Percentiles rank a stretch among this genome's conserved stretches.
phyloP scores from a whole-genome alignment of 2,329 filamentous ascomycete species.

The Fusarium drepaniforme region DNA sequence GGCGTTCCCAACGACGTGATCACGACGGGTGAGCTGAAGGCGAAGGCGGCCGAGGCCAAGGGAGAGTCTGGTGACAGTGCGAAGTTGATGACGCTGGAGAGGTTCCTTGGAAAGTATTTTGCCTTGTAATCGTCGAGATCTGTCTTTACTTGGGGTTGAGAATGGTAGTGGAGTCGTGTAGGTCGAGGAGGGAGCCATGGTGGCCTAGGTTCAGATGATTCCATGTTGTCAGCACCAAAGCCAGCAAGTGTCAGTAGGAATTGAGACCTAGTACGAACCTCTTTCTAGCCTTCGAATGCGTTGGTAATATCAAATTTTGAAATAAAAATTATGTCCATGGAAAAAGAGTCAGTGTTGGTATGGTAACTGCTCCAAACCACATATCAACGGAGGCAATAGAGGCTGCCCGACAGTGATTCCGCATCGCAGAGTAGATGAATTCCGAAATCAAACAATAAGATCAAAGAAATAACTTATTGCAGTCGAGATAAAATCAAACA shows the following conservation, averaged over 20 bases:
- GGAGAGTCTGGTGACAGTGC: slow-evolving; percentile 34
- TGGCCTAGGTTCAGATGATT: background rate
- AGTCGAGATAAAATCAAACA: background rate
- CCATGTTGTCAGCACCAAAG: slow-evolving; percentile 1
- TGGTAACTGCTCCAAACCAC: background rate
- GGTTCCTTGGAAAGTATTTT: slow-evolving; percentile 43
- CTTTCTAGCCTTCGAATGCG: background rate
- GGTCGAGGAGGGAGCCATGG: background rate
- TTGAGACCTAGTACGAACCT: background rate
- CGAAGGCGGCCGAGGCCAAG: slow-evolving; percentile 43
- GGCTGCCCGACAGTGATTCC: too few relatives aligned
- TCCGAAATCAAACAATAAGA: background rate
- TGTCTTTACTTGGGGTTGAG: background rate
- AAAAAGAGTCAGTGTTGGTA: background rate
- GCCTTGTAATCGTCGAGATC: background rate
- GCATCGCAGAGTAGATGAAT: background rate
- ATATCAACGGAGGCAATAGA: too few relatives aligned
- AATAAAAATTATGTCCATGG: background rate
- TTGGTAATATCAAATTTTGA: background rate
- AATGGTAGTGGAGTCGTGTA: background rate
- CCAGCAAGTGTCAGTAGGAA: background rate
- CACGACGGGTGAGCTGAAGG: slow-evolving; percentile 45
- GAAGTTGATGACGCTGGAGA: slow-evolving; percentile 41
- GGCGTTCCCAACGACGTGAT: slow-evolving; percentile 43
- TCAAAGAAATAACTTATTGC: background rate